Evolutionary conservation across 495 filamentous ascomycete species (phyloP), one percentile per base, ranked within the genome.

Genomic region (Hypoxylon subgilvum): DNA sequence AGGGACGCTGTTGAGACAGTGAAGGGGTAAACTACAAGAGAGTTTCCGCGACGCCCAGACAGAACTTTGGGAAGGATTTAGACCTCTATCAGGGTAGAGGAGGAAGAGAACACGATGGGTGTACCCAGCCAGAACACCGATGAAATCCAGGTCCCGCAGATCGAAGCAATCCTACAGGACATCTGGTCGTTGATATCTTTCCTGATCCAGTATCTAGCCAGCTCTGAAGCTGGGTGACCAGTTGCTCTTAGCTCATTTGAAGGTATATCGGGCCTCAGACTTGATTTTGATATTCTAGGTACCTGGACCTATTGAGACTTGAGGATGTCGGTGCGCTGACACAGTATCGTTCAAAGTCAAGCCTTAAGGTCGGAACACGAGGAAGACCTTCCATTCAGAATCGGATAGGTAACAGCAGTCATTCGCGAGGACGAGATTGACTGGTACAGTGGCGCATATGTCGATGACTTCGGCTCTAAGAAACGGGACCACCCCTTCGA

Each of bases 351-450:
- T 96, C 75, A 94, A 88, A 71, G 93, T 97, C 75, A 93, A 89
- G 80, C 90, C 91, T 52, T n/a, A n/a, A 74, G 96, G 61, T 97
- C 86, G 76, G 91, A 97, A 68, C 97, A 97, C 72, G 89, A 92
- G 60, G 93, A 96, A 72, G 94, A 98, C 74, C 88, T 98, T 41
- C 84, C 81, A 66, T 97, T 97, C 71, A 69, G 81, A 30, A 79
- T 82, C 64, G 89, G 91, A 51, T 91, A 96, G 73, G 82, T 96
- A 62, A 89, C 97, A 66, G 94, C 88, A 36, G 93, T 97, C 38
- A 95, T 88, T n/a, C 90, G 86, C 18, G 84, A 86, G 73, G 93
- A 97, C 66, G 93, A 94, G 69, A 85, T 79, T 30, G 93, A 97
- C 61, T 97, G 93, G 93, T 97, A 96, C 69, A 83, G 80, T 50